Conservation (phyloP, 305 asterid species). For the Ruellia speciosa region DNA sequence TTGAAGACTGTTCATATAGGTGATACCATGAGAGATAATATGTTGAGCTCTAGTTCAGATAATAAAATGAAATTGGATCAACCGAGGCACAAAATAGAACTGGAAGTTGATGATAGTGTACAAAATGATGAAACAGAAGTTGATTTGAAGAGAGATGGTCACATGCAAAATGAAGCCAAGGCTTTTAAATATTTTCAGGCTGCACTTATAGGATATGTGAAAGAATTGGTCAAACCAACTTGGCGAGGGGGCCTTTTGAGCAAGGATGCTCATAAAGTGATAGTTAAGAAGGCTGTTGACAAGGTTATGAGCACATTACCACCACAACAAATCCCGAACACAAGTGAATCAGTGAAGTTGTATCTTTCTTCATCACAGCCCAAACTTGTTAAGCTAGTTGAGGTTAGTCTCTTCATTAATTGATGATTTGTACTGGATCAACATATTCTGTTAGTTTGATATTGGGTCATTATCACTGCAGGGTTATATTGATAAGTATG, state of each 20-base stretch:
- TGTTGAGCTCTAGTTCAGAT: conserved; percentile 28
- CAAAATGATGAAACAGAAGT: conserved; percentile 30
- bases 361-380: conserved; percentile 51
- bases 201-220: conserved; percentile 66
- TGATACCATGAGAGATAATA: conserved; percentile 30
- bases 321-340: conserved; percentile 61
- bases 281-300: conserved; percentile 67
- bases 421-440: conserved; percentile 16
- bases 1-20: conserved; percentile 28
- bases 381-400: conserved; percentile 72
- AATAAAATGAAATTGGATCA: conserved; percentile 31
- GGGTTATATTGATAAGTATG: conserved; percentile 70
- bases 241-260: conserved; percentile 75
- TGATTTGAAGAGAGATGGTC: conserved; percentile 31
- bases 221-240: conserved; percentile 72
- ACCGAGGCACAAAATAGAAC: conserved; percentile 21
- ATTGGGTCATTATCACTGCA: conserved; percentile 44
- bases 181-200: conserved; percentile 48
- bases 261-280: conserved; percentile 73
- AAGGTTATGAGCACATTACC: conserved; percentile 63
- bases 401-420: conserved; percentile 51
- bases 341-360: conserved; percentile 43
- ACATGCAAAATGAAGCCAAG: conserved; percentile 37
- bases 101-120: conserved; percentile 32
- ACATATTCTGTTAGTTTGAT: conserved; percentile 24